Evolutionary conservation across 805 yeast species (phyloP), one percentile per base, ranked within the genome.

Genomic region (Kuraishia floccosa): DNA sequence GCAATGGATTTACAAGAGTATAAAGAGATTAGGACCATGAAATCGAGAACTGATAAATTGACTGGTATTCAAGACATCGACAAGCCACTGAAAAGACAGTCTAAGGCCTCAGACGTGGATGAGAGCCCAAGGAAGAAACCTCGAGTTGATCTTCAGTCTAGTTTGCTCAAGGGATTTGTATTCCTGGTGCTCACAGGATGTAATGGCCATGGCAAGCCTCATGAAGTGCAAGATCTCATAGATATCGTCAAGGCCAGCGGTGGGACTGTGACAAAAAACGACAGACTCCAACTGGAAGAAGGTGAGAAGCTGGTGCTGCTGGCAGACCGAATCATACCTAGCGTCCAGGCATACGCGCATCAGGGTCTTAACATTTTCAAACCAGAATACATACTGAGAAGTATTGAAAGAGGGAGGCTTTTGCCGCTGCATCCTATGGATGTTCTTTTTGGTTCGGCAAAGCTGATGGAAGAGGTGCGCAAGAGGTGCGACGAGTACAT

Each of bases 121-220:
- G 10, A 7, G 7, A 7, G 22, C 22, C 7, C 7, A 10, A 19
- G 7, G 9, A 19, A 19, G 22, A 19, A 19, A 19, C 22, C 9
- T 7, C 22, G 22, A 19, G 10, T 10, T 19, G 10, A 10, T 7
- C 7, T 7, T 7, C 22, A 19, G 22, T 7, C 9, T 19, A 10
- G 10, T 10, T 7, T 79, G 4, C 77, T 80, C 40, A 35, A 43
- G 2, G 58, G 58, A 2, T 44, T 66, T 15, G 46, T 53, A 1
- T 76, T 79, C 41, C 59, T 68, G 28, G 56, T 80, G 6, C 52
- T 72, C 17, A 63, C 77, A 7, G 86, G 78, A 49, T 60, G 50
- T 24, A 15, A 33, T 2, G 32, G 35, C 13, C 26, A 39, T 10
- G 44, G 42, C 1, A 20, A 36, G 22, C 36, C 69, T 34, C 40